A percentile compares a stretch with the other conserved stretches of the same genome.
phyloP scores from a whole-genome alignment of 495 filamentous ascomycete species.

The Penicillium robsamsonii region DNA sequence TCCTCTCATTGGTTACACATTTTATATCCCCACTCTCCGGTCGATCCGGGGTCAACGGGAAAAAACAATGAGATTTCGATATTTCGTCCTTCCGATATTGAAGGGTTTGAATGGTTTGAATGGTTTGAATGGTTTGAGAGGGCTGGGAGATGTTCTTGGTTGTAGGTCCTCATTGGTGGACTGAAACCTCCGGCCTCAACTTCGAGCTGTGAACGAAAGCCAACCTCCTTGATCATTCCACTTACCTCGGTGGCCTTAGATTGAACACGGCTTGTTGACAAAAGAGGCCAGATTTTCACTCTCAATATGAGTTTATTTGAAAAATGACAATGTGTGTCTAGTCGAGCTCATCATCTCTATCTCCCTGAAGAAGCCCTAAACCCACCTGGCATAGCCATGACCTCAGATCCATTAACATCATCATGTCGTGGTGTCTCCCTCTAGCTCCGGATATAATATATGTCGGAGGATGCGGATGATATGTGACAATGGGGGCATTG shows the following conservation, averaged over 20 bases:
- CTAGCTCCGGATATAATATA: conserved; percentile 20
- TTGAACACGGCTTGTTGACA: background rate
- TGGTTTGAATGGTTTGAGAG: background rate
- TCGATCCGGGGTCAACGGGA: conserved; percentile 30
- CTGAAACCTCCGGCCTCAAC: conserved; percentile 16
- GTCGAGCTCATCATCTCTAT: conserved; percentile 9
- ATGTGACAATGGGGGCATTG: background rate
- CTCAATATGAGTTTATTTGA: background rate
- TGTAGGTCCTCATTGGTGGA: conserved; percentile 20
- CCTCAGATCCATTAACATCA: conserved; percentile 30
- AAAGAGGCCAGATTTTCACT: background rate
- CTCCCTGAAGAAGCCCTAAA: conserved; percentile 7
- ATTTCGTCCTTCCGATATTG: background rate
- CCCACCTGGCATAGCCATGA: conserved; percentile 23
- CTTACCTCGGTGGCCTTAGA: background rate
- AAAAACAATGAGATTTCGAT: background rate
- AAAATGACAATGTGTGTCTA: background rate
- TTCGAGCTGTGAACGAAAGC: background rate
- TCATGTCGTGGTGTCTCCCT: conserved; percentile 27
- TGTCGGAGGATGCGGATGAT: conserved; percentile 7
- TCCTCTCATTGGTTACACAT: conserved; percentile 20
- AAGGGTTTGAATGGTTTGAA: background rate
- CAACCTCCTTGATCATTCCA: background rate
- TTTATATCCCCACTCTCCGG: conserved; percentile 26
- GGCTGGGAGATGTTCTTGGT: background rate